Evolutionary conservation across 1,284 basidiomycete species (phyloP).

Genomic region (Heterobasidion irregulare): DNA sequence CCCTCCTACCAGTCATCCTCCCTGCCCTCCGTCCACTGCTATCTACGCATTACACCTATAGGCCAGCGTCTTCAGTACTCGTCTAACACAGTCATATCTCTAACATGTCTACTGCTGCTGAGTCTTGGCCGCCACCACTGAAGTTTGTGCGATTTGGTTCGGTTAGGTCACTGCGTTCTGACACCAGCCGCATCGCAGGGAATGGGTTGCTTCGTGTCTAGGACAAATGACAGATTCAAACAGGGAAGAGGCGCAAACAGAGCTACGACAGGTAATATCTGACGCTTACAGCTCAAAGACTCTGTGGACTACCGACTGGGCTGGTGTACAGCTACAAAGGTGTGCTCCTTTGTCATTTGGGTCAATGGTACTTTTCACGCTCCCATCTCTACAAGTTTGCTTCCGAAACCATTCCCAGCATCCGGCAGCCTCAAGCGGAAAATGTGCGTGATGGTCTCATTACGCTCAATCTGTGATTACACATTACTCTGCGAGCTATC

Average conservation of each 20-base stretch:
- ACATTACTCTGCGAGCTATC: neutral
- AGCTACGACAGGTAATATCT: conserved; percentile 82
- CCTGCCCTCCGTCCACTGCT: neutral
- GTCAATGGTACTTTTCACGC: conserved; percentile 14
- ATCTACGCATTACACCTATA: neutral
- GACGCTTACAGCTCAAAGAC: conserved; percentile 72
- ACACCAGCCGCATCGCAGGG: conserved; percentile 33
- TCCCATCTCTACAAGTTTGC: conserved; percentile 35
- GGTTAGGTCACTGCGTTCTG: neutral
- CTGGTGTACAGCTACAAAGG: conserved; percentile 74
- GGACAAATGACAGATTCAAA: conserved; percentile 76
- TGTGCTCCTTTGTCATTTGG: conserved; percentile 20
- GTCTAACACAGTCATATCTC: neutral
- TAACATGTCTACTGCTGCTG: conserved; percentile 22
- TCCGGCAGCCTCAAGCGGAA: conserved; percentile 61
- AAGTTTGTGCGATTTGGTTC: conserved; percentile 19
- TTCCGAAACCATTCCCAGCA: conserved; percentile 49
- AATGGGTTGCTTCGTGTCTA: conserved; percentile 79
- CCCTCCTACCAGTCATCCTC: neutral
- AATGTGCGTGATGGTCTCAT: conserved; percentile 29
- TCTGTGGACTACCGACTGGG: conserved; percentile 87
- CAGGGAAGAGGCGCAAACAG: conserved; percentile 66
- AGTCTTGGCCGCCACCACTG: conserved; percentile 29
- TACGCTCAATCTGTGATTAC: neutral
- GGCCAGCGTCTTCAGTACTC: neutral